Conservation (phyloP, 2,329 filamentous ascomycete genomes). For the Xylogone sp. region DNA sequence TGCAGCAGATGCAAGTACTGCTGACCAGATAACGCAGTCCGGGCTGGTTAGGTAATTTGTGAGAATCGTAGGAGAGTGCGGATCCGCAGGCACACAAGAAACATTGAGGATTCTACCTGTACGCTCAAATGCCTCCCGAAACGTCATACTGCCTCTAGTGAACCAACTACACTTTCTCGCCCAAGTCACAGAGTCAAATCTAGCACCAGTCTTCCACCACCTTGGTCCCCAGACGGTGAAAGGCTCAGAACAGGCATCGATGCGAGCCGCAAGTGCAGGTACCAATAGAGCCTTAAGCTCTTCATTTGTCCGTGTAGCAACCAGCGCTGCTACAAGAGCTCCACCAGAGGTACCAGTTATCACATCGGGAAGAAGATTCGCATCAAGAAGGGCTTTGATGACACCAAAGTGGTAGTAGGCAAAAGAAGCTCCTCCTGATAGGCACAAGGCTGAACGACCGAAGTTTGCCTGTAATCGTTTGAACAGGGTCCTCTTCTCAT, state of each 20-base stretch:
- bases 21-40: conserved; percentile 98
- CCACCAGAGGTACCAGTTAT: conserved; percentile 96
- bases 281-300: conserved; percentile 83
- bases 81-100: conserved; percentile 91
- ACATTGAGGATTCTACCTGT: conserved; percentile 95
- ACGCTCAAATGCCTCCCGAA: conserved; percentile 88
- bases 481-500: conserved; percentile 78
- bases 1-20: conserved; percentile 88
- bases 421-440: conserved; percentile 91
- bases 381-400: conserved; percentile 82
- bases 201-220: conserved; percentile 89
- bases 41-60: conserved; percentile 94
- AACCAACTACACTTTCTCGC: conserved; percentile 84
- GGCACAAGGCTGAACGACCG: conserved; percentile 85
- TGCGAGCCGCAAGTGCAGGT: conserved; percentile 78
- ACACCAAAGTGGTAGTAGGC: conserved; percentile 97
- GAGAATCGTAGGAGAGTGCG: conserved; percentile 86
- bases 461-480: conserved; percentile 88
- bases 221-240: conserved; percentile 72
- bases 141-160: conserved; percentile 85
- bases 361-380: conserved; percentile 81
- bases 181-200: conserved; percentile 94
- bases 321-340: conserved; percentile 80
- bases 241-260: conserved; percentile 79
- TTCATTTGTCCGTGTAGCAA: conserved; percentile 86